A percentile compares a stretch with the other conserved stretches of the same genome.
phyloP scores from a whole-genome alignment of 441 rosid genomes.

The Gossypium davidsonii region DNA sequence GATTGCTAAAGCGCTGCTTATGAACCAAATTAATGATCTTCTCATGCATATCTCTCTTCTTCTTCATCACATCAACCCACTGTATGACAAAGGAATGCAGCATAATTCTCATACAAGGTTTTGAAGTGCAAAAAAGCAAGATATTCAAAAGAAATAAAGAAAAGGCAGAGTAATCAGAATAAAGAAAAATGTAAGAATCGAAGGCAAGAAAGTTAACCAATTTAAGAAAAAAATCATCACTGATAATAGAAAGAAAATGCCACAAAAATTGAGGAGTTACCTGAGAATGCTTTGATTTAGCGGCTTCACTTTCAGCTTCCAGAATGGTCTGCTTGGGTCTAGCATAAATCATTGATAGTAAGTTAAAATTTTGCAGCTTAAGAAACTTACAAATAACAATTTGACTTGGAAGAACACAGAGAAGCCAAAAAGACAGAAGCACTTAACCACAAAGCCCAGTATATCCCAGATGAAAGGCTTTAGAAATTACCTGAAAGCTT shows the following conservation, averaged over 20 bases:
- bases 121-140: background rate
- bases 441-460: background rate
- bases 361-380: constrained; percentile 7
- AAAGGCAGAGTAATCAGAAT: background rate
- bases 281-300: constrained; percentile 64
- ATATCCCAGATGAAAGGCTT: background rate
- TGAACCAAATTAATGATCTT: constrained; percentile 59
- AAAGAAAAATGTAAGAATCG: background rate
- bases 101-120: background rate
- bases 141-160: background rate
- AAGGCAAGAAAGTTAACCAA: background rate
- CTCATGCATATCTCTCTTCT: constrained; percentile 80
- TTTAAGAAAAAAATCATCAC: background rate
- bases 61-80: constrained; percentile 94
- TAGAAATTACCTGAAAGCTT: constrained; percentile 60
- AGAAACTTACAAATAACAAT: background rate
- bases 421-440: background rate
- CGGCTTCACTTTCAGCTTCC: constrained; percentile 93
- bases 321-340: constrained; percentile 96
- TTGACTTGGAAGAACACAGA: background rate
- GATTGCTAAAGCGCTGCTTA: constrained; percentile 46
- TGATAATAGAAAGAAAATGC: background rate
- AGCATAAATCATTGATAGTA: constrained; percentile 26
- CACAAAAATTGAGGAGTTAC: constrained; percentile 29
- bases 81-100: constrained; percentile 16